These are phyloP conservation scores for Takashimella tepidaria DNA, from an alignment of 1,284 basidiomycete species.

Conservation along the genomic window DNA sequence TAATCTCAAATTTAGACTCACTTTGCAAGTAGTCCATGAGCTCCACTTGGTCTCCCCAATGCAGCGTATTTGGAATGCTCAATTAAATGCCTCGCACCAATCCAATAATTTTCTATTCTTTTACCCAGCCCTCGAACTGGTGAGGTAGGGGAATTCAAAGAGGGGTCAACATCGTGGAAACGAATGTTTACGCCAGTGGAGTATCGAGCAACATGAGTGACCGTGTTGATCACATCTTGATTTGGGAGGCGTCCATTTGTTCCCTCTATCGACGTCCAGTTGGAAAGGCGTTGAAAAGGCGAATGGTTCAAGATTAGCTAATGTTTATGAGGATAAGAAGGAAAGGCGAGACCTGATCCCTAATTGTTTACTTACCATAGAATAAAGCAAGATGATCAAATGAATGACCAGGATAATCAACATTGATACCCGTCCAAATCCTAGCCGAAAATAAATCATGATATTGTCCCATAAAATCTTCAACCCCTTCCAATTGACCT, in stretches of 20 bases:
- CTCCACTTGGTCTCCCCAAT: conserved; percentile 44
- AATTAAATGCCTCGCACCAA: conserved; percentile 31
- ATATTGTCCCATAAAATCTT: conserved; percentile 83
- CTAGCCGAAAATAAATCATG: conserved; percentile 71
- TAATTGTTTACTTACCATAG: conserved; percentile 63
- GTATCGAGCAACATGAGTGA: conserved; percentile 65
- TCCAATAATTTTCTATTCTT: conserved; percentile 7
- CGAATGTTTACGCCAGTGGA: conserved; percentile 67
- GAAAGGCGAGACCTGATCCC: too few relatives aligned
- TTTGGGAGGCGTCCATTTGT: conserved; percentile 92
- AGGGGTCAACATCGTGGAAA: conserved; percentile 63
- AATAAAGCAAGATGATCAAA: conserved; percentile 90
- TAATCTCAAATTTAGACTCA: conserved; percentile 14
- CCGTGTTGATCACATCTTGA: conserved; percentile 86
- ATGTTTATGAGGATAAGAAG: neutral
- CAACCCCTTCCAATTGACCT: conserved; percentile 81
- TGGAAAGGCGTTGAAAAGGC: conserved; percentile 1
- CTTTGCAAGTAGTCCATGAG: conserved; percentile 50
- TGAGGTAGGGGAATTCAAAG: neutral
- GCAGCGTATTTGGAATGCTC: conserved; percentile 41
- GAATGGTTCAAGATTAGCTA: neutral
- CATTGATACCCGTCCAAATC: conserved; percentile 89
- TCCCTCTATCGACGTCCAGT: conserved; percentile 69
- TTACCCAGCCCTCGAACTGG: neutral
- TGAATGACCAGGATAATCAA: conserved; percentile 95